phyloP scores from a whole-genome alignment of 108 stramenopile genomes.

The Mayamaea pseudoterrestris region DNA sequence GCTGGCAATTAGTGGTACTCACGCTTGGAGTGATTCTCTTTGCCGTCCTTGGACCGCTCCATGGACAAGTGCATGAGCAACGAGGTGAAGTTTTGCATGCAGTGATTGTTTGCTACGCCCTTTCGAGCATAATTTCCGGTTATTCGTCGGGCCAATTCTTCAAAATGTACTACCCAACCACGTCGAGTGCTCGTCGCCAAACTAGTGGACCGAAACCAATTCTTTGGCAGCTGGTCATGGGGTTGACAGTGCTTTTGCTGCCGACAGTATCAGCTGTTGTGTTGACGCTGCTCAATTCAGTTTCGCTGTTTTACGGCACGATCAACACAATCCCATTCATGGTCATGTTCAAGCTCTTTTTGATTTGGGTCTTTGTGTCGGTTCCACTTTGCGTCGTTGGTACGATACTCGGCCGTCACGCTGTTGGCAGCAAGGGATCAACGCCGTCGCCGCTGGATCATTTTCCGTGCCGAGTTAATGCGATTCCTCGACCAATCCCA shows the following conservation, averaged over 20 bases:
- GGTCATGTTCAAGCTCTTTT: constrained; percentile 84
- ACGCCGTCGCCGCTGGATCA: constrained; percentile 10
- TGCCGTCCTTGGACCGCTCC: constrained; percentile 83
- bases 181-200: constrained; percentile 31
- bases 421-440: constrained; percentile 17
- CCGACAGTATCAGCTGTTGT: constrained; percentile 63
- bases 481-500: constrained; percentile 91
- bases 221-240: constrained; percentile 81
- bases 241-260: constrained; percentile 82
- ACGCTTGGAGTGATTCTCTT: constrained; percentile 88
- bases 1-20: constrained; percentile 91
- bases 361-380: constrained; percentile 88
- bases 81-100: constrained; percentile 88
- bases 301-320: constrained; percentile 82
- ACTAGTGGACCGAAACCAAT: constrained; percentile 20
- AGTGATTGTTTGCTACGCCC: constrained; percentile 78
- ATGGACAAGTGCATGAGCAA: constrained; percentile 94
- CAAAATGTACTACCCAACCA: constrained; percentile 81
- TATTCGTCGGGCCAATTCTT: constrained; percentile 84
- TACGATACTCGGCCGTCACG: constrained; percentile 88
- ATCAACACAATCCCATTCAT: constrained; percentile 83
- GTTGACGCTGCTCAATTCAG: constrained; percentile 60
- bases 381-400: constrained; percentile 91
- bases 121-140: constrained; percentile 85
- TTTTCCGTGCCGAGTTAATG: constrained; percentile 96